phyloP scores from a whole-genome alignment of 768 basidiomycete species.

The Ramaria rubella region DNA sequence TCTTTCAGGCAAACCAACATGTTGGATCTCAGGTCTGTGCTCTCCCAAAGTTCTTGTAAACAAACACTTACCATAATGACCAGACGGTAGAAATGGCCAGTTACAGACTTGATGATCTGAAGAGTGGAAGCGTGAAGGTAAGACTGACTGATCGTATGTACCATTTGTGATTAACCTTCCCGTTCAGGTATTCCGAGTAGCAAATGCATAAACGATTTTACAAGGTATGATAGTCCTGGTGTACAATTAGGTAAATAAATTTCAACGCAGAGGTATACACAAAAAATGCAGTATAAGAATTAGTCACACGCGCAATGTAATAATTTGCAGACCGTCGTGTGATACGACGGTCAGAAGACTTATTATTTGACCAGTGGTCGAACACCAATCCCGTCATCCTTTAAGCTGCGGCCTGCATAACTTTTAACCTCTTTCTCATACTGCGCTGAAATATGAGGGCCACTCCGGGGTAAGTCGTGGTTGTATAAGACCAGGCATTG shows the following conservation, averaged over 20 bases:
- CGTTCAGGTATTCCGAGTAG: conserved; percentile 33
- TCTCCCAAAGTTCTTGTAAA: conserved; percentile 5
- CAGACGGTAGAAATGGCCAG: conserved; percentile 71
- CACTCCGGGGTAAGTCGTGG: conserved; percentile 6
- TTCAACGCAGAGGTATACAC: background rate
- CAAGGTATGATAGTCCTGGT: background rate
- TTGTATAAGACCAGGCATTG: background rate
- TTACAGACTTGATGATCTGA: conserved; percentile 84
- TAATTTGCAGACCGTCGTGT: background rate
- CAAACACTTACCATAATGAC: conserved; percentile 28
- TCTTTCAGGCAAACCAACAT: conserved; percentile 83
- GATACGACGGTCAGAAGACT: background rate
- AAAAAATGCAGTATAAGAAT: conserved; percentile 1
- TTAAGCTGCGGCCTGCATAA: conserved; percentile 34
- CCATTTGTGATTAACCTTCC: background rate
- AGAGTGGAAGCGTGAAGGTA: conserved; percentile 78
- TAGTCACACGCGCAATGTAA: background rate
- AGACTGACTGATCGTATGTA: conserved; percentile 8
- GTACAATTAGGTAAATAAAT: background rate
- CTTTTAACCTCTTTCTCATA: conserved; percentile 38
- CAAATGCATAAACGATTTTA: conserved; percentile 29
- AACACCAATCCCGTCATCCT: conserved; percentile 38
- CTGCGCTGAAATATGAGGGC: conserved; percentile 23
- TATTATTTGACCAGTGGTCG: conserved; percentile 38
- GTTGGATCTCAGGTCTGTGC: conserved; percentile 69